These are phyloP conservation scores for Lactarius akahatsu DNA, from an alignment of 768 basidiomycete genomes.

Conservation along the genomic window DNA sequence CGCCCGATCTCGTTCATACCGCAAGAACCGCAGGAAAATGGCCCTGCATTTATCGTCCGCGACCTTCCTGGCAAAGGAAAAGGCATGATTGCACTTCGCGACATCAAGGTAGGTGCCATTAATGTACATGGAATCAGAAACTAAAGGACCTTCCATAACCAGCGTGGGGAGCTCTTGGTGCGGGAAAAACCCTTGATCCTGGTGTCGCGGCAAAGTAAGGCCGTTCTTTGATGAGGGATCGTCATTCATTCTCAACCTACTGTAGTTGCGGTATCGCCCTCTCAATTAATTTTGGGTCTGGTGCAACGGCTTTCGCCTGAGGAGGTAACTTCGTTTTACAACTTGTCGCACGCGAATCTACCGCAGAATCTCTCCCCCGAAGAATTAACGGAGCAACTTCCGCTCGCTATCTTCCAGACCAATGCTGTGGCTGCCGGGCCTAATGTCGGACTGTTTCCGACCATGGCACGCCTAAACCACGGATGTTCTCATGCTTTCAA, in stretches of 20 bases:
- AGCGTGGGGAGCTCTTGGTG: constrained; percentile 62
- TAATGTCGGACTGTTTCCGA: constrained; percentile 62
- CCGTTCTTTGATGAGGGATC: neutral
- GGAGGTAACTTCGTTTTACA: constrained; percentile 46
- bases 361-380: constrained; percentile 42
- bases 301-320: constrained; percentile 38
- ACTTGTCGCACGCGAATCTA: constrained; percentile 57
- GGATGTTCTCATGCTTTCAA: constrained; percentile 69
- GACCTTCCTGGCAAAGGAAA: constrained; percentile 28
- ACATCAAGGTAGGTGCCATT: constrained; percentile 17
- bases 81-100: constrained; percentile 20
- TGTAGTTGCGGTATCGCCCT: constrained; percentile 51
- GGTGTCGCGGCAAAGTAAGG: constrained; percentile 49
- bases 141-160: constrained; percentile 1
- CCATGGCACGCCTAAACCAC: constrained; percentile 65
- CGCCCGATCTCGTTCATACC: neutral
- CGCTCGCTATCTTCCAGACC: constrained; percentile 64
- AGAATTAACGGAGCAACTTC: constrained; percentile 44
- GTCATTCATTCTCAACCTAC: neutral
- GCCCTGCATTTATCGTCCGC: constrained; percentile 10
- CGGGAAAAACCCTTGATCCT: constrained; percentile 55
- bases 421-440: constrained; percentile 59
- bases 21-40: neutral
- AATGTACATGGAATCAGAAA: neutral
- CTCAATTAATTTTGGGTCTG: constrained; percentile 41